These are phyloP conservation scores for Oemleria cerasiformis DNA, from an alignment of 306 rosid genomes.

Conservation along the genomic window DNA sequence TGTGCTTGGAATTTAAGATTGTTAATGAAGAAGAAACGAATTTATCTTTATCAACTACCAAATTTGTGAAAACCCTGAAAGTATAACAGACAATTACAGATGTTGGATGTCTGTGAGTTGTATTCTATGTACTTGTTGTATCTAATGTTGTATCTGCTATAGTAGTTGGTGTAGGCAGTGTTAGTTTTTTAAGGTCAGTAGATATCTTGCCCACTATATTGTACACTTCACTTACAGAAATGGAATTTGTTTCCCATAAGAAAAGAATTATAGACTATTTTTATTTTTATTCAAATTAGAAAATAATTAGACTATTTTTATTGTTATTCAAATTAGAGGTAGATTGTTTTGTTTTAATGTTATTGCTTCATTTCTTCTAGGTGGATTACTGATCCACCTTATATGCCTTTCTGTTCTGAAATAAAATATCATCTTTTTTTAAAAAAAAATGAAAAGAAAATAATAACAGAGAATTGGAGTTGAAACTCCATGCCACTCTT, in stretches of 20 bases:
- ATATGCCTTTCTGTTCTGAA: too few relatives aligned
- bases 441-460: neutral
- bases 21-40: neutral
- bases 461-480: neutral
- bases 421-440: too few relatives aligned
- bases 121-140: too few relatives aligned
- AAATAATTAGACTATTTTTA: too few relatives aligned
- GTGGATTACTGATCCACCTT: too few relatives aligned
- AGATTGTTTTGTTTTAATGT: too few relatives aligned
- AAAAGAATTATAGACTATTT: too few relatives aligned
- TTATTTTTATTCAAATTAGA: too few relatives aligned
- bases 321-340: too few relatives aligned
- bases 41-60: neutral
- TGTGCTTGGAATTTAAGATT: neutral
- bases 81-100: neutral
- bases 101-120: neutral
- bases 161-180: neutral
- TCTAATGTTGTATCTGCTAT: neutral
- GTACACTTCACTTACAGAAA: neutral
- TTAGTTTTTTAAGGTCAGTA: neutral
- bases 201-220: neutral
- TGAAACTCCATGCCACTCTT: neutral
- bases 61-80: neutral
- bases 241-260: neutral
- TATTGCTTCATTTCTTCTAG: too few relatives aligned